phyloP scores from a whole-genome alignment of 345 rosid genomes.

The Gossypium raimondii region DNA sequence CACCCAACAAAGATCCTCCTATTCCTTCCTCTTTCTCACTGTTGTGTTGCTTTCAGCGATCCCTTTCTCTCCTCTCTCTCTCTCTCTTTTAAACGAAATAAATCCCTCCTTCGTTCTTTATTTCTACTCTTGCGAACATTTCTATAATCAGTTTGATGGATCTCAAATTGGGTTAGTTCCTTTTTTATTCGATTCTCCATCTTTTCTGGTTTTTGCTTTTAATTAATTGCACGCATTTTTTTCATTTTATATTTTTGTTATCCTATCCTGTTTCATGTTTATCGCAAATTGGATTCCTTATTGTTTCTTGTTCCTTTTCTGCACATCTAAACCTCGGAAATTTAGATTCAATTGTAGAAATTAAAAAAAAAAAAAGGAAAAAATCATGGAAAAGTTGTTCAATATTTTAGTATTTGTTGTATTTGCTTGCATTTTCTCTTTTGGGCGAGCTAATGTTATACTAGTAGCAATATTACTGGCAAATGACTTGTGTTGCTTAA shows the following conservation, averaged over 20 bases:
- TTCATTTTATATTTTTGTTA: neutral
- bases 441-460: neutral
- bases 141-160: neutral
- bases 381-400: too few species aligned
- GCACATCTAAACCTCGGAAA: neutral
- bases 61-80: neutral
- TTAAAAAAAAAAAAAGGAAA: too few species aligned
- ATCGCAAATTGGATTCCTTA: neutral
- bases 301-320: neutral
- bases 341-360: neutral
- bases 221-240: neutral
- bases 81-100: neutral
- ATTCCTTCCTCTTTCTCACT: neutral
- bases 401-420: neutral
- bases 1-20: neutral
- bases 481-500: too few species aligned
- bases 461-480: neutral
- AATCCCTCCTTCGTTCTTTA: neutral
- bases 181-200: neutral
- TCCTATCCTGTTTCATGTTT: neutral
- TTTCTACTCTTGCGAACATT: neutral
- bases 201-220: neutral
- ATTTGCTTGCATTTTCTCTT: neutral
- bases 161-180: conserved; percentile 9
- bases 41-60: neutral